Conservation (phyloP, 129 eudicot genomes). For the Pseudognaphalium luteoalbum region DNA sequence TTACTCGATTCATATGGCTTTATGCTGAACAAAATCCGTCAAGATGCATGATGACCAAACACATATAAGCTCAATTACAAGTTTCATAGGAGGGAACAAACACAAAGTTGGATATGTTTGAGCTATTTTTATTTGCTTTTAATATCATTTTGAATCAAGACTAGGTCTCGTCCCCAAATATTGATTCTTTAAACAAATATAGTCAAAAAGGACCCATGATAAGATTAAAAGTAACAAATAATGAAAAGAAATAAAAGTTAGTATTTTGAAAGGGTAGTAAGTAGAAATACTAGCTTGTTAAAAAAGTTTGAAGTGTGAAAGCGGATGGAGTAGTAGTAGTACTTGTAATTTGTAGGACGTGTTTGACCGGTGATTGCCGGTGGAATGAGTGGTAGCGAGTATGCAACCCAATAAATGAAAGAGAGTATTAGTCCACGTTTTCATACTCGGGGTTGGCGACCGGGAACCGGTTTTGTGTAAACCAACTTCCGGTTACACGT, state of each 20-base stretch:
- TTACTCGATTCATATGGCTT: not conserved
- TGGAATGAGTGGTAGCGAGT: slow-evolving; percentile 24
- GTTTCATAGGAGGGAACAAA: not conserved
- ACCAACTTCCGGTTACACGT: slow-evolving; percentile 37
- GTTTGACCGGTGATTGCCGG: slow-evolving; percentile 66
- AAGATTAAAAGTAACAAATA: not conserved
- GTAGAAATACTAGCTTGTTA: not conserved
- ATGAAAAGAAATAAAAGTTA: not conserved
- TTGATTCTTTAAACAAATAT: not conserved
- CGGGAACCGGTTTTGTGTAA: slow-evolving; percentile 50
- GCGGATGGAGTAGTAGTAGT: not conserved
- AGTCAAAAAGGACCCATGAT: not conserved
- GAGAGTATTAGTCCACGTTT: slow-evolving; percentile 29
- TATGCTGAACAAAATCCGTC: not conserved
- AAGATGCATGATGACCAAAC: not conserved
- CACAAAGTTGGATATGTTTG: not conserved
- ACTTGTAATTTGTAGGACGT: not conserved
- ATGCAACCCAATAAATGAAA: slow-evolving; percentile 38
- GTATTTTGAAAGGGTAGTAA: slow-evolving; percentile 22
- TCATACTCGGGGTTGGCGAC: slow-evolving; percentile 49
- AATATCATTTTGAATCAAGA: not conserved
- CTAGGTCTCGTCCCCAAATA: not conserved
- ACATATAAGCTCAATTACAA: not conserved
- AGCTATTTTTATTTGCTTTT: not conserved
- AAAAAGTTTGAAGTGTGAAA: slow-evolving; percentile 37